Conservation (phyloP, 768 basidiomycete genomes). For the Pleurotus djamor region DNA sequence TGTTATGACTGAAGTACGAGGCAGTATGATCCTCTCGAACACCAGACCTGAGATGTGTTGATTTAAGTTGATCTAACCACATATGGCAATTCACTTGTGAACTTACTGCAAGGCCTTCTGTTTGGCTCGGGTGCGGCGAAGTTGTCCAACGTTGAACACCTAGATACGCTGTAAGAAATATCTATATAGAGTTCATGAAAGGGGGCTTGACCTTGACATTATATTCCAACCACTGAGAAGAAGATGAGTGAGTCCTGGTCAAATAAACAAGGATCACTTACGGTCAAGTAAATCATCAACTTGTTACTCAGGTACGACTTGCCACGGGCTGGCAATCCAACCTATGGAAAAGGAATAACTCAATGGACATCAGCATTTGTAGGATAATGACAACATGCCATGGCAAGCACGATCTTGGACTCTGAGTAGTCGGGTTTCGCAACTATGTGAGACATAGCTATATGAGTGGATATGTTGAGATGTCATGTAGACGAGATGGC, state of each 20-base stretch:
- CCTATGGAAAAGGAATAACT: constrained; percentile 40
- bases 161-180: constrained; percentile 21
- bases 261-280: constrained; percentile 27
- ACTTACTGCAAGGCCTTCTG: constrained; percentile 74
- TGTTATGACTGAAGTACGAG: constrained; percentile 85
- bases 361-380: background rate
- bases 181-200: background rate
- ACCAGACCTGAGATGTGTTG: constrained; percentile 52
- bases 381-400: constrained; percentile 51
- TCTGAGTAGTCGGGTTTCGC: constrained; percentile 98
- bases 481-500: constrained; percentile 5
- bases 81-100: background rate
- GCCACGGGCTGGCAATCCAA: constrained; percentile 95
- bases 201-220: constrained; percentile 72
- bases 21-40: constrained; percentile 91
- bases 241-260: constrained; percentile 12
- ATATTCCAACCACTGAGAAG: constrained; percentile 91
- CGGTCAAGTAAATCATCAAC: constrained; percentile 93
- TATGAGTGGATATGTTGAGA: constrained; percentile 6
- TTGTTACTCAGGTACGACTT: constrained; percentile 99
- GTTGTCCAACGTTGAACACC: constrained; percentile 98
- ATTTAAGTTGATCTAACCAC: background rate
- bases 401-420: constrained; percentile 97
- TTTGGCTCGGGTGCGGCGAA: constrained; percentile 82
- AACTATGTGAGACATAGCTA: constrained; percentile 40